These are phyloP conservation scores for Clitopilus hobsonii DNA, from an alignment of 768 basidiomycete species.

Conservation along the genomic window DNA sequence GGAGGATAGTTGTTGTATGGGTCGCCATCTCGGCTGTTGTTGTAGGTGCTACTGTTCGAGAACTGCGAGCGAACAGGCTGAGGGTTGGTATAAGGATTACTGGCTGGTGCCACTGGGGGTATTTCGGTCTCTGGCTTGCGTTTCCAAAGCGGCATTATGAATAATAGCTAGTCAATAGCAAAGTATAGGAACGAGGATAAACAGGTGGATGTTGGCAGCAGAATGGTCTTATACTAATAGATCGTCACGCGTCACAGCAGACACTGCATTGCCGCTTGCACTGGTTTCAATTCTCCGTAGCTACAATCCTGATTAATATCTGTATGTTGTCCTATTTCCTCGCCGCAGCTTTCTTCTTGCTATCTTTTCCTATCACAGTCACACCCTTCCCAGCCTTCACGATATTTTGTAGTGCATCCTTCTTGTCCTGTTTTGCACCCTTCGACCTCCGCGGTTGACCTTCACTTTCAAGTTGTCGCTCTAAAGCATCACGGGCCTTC, in stretches of 20 bases:
- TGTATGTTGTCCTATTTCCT: conserved; percentile 20
- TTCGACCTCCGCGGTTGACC: conserved; percentile 32
- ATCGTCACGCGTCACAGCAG: background rate
- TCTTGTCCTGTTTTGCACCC: conserved; percentile 77
- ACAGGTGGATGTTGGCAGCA: background rate
- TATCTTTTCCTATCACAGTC: conserved; percentile 78
- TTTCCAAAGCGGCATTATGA: conserved; percentile 62
- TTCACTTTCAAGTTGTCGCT: background rate
- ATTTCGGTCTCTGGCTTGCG: conserved; percentile 62
- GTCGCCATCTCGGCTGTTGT: conserved; percentile 67
- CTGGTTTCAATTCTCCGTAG: conserved; percentile 4
- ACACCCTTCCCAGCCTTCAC: conserved; percentile 85
- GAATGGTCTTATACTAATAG: background rate
- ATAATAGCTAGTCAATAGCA: conserved; percentile 11
- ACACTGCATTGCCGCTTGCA: background rate
- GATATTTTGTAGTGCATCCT: conserved; percentile 73
- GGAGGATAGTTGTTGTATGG: conserved; percentile 29
- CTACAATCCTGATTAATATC: background rate
- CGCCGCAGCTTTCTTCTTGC: conserved; percentile 24
- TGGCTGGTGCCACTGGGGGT: conserved; percentile 51
- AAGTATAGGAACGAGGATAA: background rate
- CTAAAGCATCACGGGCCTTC: conserved; percentile 57
- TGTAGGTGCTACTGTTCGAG: conserved; percentile 58
- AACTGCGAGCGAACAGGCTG: conserved; percentile 29
- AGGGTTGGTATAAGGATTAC: conserved; percentile 23